Base-by-base conservation (phyloP, 2,329 filamentous ascomycete genomes). In the Fusarium graminum region DNA sequence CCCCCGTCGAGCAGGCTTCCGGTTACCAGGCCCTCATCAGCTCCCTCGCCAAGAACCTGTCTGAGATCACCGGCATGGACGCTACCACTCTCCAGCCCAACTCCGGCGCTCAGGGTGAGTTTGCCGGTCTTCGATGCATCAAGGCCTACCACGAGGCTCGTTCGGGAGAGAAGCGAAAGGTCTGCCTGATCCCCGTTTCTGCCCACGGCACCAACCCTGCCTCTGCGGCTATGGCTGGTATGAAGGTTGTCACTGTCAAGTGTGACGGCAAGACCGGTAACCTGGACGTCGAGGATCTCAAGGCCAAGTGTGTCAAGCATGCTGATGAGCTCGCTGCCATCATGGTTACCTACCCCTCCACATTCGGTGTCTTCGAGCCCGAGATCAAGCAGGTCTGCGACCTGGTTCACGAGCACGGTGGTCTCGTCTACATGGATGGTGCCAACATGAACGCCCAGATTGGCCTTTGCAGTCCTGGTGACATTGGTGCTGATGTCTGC, bases 371-470 rank as follows among this genome's bases (percentile, higher is more conserved):
- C 32, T 98, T 96, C 74, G 94, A 98, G 82, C 94, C 94, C 4
- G 86, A 90, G 70, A 88, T 97, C 77, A 96, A 94, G 82, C 87
- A 92, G 74, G 94, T 90, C 13, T 97, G 93, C 78, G 83, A 93
- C 51, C 83, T 95, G 29, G 93, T 98, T 16, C 94, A 98, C 80
- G 79, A 90, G 69, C 83, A 96, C 74, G 94, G 94, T 43, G 94
- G 94, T 14, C 93, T 96, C 76, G 94, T 98, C n/a, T 98, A 97
- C 83, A 97, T 97, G 94, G 94, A 98, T 75, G 94, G 94, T 41
- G 94, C 94, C 69, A 98, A 97, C 82, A 94, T 97, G 92, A 98
- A 97, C 76, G 94, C 94, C 11, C 94, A 97, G 79, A 97, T 97
- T 63, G 94, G 94, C 11, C 86, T 98, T 13, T 97, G 93, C 83